Conservation (phyloP, 192 early-diverging fungal species). For the Irineochytrium annulatum region DNA sequence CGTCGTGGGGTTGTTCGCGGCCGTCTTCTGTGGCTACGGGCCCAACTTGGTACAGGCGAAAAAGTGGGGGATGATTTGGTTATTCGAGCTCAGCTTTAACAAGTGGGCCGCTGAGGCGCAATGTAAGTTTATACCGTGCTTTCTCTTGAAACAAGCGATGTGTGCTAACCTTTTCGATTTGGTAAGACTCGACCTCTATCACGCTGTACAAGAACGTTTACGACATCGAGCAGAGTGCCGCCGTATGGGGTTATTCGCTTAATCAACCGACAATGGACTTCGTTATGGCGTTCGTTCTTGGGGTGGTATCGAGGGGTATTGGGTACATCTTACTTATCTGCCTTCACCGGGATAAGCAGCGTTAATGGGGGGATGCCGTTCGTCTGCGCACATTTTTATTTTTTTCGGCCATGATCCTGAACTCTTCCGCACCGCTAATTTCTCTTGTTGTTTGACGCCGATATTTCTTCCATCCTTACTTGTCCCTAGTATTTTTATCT, state of each 20-base stretch:
- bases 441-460: too few relatives aligned
- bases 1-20: slow-evolving; percentile 32
- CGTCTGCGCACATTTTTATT: slow-evolving; percentile 4
- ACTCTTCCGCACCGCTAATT: too few relatives aligned
- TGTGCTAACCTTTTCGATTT: too few relatives aligned
- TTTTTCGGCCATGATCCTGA: too few relatives aligned
- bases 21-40: slow-evolving; percentile 49
- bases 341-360: slow-evolving; percentile 42
- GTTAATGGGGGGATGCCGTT: slow-evolving; percentile 29
- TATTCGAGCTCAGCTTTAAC: slow-evolving; percentile 36
- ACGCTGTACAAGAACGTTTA: slow-evolving; percentile 23
- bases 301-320: slow-evolving; percentile 22
- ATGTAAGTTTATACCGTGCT: slow-evolving; percentile 14
- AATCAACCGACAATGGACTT: slow-evolving; percentile 27
- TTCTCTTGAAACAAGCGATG: not conserved
- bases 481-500: too few relatives aligned
- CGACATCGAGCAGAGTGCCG: slow-evolving; percentile 17
- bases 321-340: slow-evolving; percentile 32
- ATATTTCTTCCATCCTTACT: too few relatives aligned
- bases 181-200: slow-evolving; percentile 13
- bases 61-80: slow-evolving; percentile 24
- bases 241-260: slow-evolving; percentile 28
- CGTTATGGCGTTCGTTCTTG: slow-evolving; percentile 32
- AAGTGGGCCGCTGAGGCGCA: slow-evolving; percentile 45
- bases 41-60: slow-evolving; percentile 33